Conservation (phyloP, 768 basidiomycete species). For the Leccinum rimulosum region DNA sequence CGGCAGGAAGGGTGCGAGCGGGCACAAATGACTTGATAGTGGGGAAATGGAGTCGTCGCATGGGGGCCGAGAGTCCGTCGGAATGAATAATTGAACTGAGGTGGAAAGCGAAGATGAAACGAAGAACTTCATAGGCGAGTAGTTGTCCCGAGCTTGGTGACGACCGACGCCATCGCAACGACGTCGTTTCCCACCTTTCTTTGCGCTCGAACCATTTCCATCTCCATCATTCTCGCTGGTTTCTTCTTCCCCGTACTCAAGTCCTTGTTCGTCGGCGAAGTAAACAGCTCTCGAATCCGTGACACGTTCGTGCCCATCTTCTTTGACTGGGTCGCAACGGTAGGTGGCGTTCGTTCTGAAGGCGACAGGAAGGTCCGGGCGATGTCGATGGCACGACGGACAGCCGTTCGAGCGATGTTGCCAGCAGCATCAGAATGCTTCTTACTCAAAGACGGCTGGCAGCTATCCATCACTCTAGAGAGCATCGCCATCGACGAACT, state of each 20-base stretch:
- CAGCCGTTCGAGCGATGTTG: background rate
- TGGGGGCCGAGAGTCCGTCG: too few species aligned
- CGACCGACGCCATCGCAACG: background rate
- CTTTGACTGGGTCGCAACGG: background rate
- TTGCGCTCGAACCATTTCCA: constrained; percentile 9
- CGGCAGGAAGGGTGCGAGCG: too few species aligned
- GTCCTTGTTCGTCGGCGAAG: constrained; percentile 3
- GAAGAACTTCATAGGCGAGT: too few species aligned
- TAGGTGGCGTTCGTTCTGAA: too few species aligned
- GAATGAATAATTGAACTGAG: too few species aligned
- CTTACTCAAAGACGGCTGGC: background rate
- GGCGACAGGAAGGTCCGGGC: background rate
- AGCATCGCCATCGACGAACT: background rate
- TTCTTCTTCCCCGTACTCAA: background rate
- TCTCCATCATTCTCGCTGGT: constrained; percentile 1
- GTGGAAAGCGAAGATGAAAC: too few species aligned
- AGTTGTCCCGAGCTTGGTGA: background rate
- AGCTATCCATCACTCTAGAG: background rate
- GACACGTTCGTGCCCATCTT: background rate
- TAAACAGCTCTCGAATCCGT: background rate
- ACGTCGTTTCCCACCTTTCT: background rate
- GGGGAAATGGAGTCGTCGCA: too few species aligned
- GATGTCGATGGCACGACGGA: background rate
- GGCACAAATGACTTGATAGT: too few species aligned
- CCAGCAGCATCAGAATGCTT: background rate